A percentile compares a stretch with the other conserved stretches of the same genome.
Evolutionary conservation across 176 grass and related monocot species (phyloP).

Genomic region (Echinochloa phyllopogon): DNA sequence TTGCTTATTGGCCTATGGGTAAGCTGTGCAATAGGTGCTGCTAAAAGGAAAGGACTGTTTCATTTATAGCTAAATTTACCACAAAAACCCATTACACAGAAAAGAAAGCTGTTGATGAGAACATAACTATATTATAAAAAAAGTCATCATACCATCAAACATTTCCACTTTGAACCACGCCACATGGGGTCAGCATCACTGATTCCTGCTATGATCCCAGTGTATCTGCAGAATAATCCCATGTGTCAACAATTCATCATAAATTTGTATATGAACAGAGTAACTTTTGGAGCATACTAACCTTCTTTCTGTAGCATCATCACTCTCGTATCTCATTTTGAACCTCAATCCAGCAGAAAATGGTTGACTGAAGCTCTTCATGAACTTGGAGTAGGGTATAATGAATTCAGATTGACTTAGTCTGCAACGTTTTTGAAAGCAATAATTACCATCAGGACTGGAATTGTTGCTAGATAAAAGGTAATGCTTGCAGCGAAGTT

Average conservation of each 20-base stretch:
- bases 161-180: constrained; percentile 96
- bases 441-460: constrained; percentile 6
- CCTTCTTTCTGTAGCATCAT: constrained; percentile 90
- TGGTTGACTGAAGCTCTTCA: constrained; percentile 69
- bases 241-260: constrained; percentile 12
- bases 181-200: constrained; percentile 75
- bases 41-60: too few relatives aligned
- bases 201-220: constrained; percentile 75
- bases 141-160: constrained; percentile 61
- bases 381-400: constrained; percentile 83
- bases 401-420: constrained; percentile 84
- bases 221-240: constrained; percentile 57
- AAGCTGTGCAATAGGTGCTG: neutral
- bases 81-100: neutral
- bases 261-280: neutral
- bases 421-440: constrained; percentile 46
- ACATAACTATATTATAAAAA: neutral
- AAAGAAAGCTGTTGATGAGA: neutral
- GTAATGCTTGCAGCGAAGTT: neutral
- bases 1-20: neutral
- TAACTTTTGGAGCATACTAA: constrained; percentile 33
- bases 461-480: neutral
- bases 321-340: constrained; percentile 90
- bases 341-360: constrained; percentile 85
- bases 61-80: neutral